phyloP scores from a whole-genome alignment of 352 stramenopile species.

The Lagenidium giganteum region DNA sequence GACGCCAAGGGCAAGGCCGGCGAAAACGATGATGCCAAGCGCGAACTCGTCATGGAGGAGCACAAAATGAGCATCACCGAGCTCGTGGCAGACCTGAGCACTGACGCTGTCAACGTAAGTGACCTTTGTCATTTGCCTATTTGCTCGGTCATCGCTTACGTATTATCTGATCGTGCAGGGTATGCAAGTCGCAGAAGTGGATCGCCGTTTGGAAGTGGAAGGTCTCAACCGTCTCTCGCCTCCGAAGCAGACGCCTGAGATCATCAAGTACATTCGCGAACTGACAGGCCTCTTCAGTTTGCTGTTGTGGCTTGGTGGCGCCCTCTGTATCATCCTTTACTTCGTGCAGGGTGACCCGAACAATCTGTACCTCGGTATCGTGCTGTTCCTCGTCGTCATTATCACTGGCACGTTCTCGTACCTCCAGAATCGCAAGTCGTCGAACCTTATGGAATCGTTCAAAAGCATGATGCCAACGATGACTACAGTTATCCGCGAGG shows the following conservation, averaged over 20 bases:
- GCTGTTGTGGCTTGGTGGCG: constrained; percentile 57
- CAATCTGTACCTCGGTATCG: constrained; percentile 74
- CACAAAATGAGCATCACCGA: constrained; percentile 70
- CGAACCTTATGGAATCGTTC: constrained; percentile 82
- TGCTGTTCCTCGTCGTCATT: constrained; percentile 68
- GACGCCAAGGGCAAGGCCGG: constrained; percentile 41
- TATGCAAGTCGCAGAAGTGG: constrained; percentile 57
- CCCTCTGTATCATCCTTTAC: constrained; percentile 63
- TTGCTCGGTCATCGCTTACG: not conserved
- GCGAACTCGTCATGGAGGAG: constrained; percentile 78
- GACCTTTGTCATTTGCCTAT: too few relatives aligned
- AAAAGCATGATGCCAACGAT: constrained; percentile 85
- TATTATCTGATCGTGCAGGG: constrained; percentile 40
- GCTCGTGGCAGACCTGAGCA: constrained; percentile 57
- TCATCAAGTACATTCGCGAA: constrained; percentile 73
- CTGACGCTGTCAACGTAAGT: constrained; percentile 44
- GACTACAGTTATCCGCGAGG: constrained; percentile 69
- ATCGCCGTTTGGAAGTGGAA: constrained; percentile 47
- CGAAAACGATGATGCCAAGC: constrained; percentile 60
- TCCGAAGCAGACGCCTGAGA: constrained; percentile 65
- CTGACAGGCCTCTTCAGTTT: constrained; percentile 71
- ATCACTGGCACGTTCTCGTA: constrained; percentile 76
- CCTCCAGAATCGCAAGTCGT: constrained; percentile 72
- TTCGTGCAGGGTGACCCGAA: constrained; percentile 58
- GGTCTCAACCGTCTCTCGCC: constrained; percentile 62